Evolutionary conservation across 83 land plant genomes (phyloP).

Genomic region (Picea abies): DNA sequence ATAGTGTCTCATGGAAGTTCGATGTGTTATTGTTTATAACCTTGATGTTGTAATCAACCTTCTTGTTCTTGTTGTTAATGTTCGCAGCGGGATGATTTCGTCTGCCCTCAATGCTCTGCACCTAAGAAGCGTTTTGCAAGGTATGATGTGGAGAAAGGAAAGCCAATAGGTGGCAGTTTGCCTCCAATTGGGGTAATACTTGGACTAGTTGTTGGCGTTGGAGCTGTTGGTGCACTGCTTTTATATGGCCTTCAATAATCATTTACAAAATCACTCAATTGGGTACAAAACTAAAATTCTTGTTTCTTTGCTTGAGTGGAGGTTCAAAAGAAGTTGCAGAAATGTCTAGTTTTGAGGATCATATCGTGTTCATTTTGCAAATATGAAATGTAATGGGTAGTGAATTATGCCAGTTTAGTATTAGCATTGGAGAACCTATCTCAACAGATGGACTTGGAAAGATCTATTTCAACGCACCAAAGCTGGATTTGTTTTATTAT

Average conservation of each 20-base stretch:
- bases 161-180: conserved; percentile 82
- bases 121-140: conserved; percentile 95
- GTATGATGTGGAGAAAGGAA: conserved; percentile 91
- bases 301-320: too few species aligned
- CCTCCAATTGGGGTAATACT: conserved; percentile 85
- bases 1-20: background rate
- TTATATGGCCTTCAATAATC: conserved; percentile 89
- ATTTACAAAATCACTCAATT: too few species aligned
- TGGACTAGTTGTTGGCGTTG: conserved; percentile 75
- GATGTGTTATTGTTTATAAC: background rate
- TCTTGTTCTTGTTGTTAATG: background rate
- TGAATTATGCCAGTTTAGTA: too few species aligned
- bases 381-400: too few species aligned
- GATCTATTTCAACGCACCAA: too few species aligned
- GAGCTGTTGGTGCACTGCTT: conserved; percentile 81
- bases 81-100: conserved; percentile 78
- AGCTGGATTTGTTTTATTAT: too few species aligned
- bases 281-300: too few species aligned
- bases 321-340: too few species aligned
- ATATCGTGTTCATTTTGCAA: too few species aligned
- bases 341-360: too few species aligned
- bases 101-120: conserved; percentile 95
- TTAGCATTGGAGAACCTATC: too few species aligned
- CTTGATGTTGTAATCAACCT: background rate
- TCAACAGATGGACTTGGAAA: too few species aligned